These are phyloP conservation scores for Myotisia sp. DNA, from an alignment of 2,329 filamentous ascomycete species.

Conservation along the genomic window DNA sequence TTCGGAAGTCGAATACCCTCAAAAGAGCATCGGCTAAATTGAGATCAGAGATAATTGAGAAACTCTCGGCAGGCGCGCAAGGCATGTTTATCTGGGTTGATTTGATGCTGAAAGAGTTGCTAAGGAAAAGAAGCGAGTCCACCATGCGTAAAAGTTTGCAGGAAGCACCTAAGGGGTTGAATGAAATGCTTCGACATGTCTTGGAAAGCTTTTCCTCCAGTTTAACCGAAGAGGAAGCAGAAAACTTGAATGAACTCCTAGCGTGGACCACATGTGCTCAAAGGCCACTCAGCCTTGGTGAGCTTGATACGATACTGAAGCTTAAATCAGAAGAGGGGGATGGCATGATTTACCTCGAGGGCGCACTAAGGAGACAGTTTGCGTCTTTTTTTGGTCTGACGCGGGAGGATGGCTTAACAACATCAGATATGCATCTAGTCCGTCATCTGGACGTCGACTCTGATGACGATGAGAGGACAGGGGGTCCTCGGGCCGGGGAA, in stretches of 20 bases:
- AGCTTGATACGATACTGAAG: slow-evolving; percentile 33
- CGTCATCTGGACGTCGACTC: slow-evolving; percentile 3
- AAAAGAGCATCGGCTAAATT: slow-evolving; percentile 19
- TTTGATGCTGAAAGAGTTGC: slow-evolving; percentile 38
- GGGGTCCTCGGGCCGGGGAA: slow-evolving; percentile 2
- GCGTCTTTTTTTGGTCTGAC: slow-evolving; percentile 36
- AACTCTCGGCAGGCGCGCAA: slow-evolving; percentile 31
- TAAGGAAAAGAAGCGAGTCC: slow-evolving; percentile 19
- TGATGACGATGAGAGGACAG: slow-evolving; percentile 9
- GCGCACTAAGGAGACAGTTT: slow-evolving; percentile 33
- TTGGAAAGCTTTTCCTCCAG: slow-evolving; percentile 27
- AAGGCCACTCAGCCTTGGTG: slow-evolving; percentile 29
- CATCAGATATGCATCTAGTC: slow-evolving; percentile 12
- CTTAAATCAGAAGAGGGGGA: slow-evolving; percentile 29
- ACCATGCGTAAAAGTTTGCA: slow-evolving; percentile 32
- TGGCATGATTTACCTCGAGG: slow-evolving; percentile 23
- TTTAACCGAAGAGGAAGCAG: slow-evolving; percentile 11
- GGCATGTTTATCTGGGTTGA: slow-evolving; percentile 39
- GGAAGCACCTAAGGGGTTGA: slow-evolving; percentile 33
- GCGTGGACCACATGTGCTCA: slow-evolving; percentile 35
- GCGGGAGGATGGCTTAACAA: slow-evolving; percentile 27
- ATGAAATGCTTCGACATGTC: slow-evolving; percentile 31
- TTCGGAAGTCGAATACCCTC: slow-evolving; percentile 28
- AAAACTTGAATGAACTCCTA: slow-evolving; percentile 36
- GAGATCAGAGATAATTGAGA: slow-evolving; percentile 25